Evolutionary conservation across 1,284 basidiomycete genomes (phyloP), one percentile per base, ranked within the genome.

Genomic region (Sporisorium scitamineum): DNA sequence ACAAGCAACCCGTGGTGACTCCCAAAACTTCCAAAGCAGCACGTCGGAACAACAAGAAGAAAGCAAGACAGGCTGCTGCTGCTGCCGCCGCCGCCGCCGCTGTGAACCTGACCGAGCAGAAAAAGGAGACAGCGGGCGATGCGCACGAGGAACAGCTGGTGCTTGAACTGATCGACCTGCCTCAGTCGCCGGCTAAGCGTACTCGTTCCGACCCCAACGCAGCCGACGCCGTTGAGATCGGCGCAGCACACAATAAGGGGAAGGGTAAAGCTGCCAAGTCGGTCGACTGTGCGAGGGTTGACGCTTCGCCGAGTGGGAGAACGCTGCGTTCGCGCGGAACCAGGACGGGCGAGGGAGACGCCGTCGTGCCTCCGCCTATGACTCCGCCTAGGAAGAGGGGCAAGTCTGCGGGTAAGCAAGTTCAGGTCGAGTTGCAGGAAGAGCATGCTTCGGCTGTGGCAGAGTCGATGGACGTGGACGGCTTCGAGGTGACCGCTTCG

Each of bases 31-130:
- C 62, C 51, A 71, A 71, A 44, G 50, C 68, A 13, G 57, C 61
- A 11, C 27, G n/a, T 13, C 69, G 62, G 27, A 59, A 16, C 58
- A 65, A 61, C 59, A 71, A 61, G 62, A 68, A 61, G 55, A 58
- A 54, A 26, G 54, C 54, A 32, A 27, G 54, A 9, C 54, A 55
- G 42, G 50, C 59, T 37, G 58, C 58, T 22, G 58, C 58, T 3
- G 48, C 39, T 2, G 58, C 58, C 13, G 58, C 58, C 5, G 39
- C 58, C 2, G 50, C 50, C 8, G 61, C 47, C 8, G 55, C 65
- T 18, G 45, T 39, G 2, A 50, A 57, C 44, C 27, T 57, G 31
- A 53, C 65, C 29, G 42, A 54, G 41, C 32, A 59, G 42, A 48
- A 65, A n/a, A 31, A 27, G 37, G n/a, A 2, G 3, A n/a, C 37